Evolutionary conservation across 495 filamentous ascomycete genomes (phyloP), one percentile per base, ranked within the genome.

Genomic region (Elasticomyces elasticus): DNA sequence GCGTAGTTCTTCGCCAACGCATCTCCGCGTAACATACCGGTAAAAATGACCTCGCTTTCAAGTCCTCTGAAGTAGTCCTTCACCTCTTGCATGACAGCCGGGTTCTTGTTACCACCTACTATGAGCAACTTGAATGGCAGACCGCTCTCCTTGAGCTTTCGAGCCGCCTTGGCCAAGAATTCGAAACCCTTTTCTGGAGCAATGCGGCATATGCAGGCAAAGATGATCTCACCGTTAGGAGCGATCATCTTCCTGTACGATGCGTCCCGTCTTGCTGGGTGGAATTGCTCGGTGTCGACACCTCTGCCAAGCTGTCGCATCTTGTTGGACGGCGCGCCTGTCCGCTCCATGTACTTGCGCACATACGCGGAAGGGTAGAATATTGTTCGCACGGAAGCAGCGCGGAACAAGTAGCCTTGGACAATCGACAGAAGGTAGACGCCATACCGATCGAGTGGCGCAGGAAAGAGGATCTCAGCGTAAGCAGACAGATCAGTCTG

Each of bases 401-500:
- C 72, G 13, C 74, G 69, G 64, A 84, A 83, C 1, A 84, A 67
- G 52, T 76, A 80, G 5, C 77, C 76, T 56, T 83, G 77, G 0
- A 81, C 78, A 0, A 66, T 58, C 13, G 72, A 69, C 50, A 83
- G 74, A 23, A 80, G 63, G 61, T 69, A 74, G 35, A 79, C 76
- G 5, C 77, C 80, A 43, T 78, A 73, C 7, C 58, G 59, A 51
- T 76, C 75, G 17, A 84, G 67, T 0, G 78, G 78, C 27, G 70
- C 64, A 0, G 79, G 79, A 41, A 84, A 79, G 25, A 84, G 66
- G 52, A 84, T 78, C 48, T 74, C 72, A 60, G 76, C 75, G 58
- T 84, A 84, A 12, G 78, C 76, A 0, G 79, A 76, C 5, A 84
- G 69, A 62, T 84, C 79, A 0, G 80, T 84, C 60, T 84, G 80